phyloP scores from a whole-genome alignment of 192 early-diverging fungal genomes.

The Geranomyces michiganensis region DNA sequence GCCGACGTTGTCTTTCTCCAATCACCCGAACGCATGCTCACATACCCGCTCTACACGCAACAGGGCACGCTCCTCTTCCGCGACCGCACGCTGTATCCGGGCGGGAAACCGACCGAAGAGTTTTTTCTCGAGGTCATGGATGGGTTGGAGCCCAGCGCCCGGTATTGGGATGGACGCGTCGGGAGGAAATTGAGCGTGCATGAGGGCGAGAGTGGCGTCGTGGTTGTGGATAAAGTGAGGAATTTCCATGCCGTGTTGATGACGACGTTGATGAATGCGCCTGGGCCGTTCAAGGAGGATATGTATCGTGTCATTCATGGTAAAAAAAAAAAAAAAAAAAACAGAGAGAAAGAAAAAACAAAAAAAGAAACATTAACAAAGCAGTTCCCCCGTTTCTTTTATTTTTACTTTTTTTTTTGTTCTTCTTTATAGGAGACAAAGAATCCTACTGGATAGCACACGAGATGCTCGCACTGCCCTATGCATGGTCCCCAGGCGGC shows the following conservation, averaged over 20 bases:
- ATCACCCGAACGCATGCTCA: constrained; percentile 59
- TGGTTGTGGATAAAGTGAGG: constrained; percentile 44
- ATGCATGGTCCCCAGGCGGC: constrained; percentile 51
- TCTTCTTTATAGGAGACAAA: constrained; percentile 52
- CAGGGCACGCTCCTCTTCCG: constrained; percentile 66
- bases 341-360: too few species aligned
- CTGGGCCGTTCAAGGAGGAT: background rate
- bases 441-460: constrained; percentile 69
- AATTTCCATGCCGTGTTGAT: constrained; percentile 10
- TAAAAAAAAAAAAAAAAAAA: too few species aligned
- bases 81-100: constrained; percentile 39
- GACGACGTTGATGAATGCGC: constrained; percentile 13
- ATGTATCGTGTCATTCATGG: constrained; percentile 1
- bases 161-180: constrained; percentile 11
- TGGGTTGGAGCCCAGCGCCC: constrained; percentile 1
- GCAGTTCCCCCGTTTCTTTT: background rate
- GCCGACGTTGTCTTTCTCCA: constrained; percentile 71
- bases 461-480: constrained; percentile 55
- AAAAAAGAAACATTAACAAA: background rate
- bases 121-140: constrained; percentile 8
- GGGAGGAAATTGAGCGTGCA: constrained; percentile 34
- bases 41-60: constrained; percentile 57
- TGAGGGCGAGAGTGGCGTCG: constrained; percentile 66
- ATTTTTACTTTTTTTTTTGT: constrained; percentile 6
- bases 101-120: background rate